Base-by-base conservation (phyloP, 2,329 filamentous ascomycete genomes). In the Cytospora leucostoma region DNA sequence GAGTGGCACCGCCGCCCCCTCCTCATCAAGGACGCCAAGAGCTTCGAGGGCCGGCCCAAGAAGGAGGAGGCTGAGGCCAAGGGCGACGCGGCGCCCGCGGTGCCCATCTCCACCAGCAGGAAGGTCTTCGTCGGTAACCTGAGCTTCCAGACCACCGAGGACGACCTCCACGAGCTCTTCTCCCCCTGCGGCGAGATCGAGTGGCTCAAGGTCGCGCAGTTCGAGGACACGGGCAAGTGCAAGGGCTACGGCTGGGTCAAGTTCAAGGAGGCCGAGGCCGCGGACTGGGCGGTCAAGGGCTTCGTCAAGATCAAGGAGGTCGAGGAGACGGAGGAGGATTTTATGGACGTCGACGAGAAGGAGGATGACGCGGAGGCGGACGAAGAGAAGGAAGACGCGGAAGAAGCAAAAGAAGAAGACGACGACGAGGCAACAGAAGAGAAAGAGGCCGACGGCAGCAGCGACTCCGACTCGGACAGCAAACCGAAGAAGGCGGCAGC, bases 221-320 rank as follows among this genome's bases (percentile, higher is more conserved):
- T 99, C 73, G 92, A 98, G 76, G 96, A 99, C 75, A 89, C 89
- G 21, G 95, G 95, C 51, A 99, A 98, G 79, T 99, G 95, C 81
- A 98, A 98, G 79, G 96, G 95, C 19, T 99, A 90, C 77, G 95
- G 89, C 7, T 99, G 95, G 93, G 87, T 99, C 66, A 91, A 91
- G 66, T 99, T 98, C 76, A 88, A 89, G 73, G 88, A 93, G 57
- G 73, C 93, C 12, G 87, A 91, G 62, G 85, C 89, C 0, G 92
- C 92, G 0, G 85, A 88, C 56, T 84, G 84, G 71, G 91, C 91
- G 4, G 92, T 96, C 68, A 88, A 88, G 73, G 94, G 94, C 0
- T 97, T 90, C 70, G 83, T 92, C 65, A 86, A 87, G 77, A 83
- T 93, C 71, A 84, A 84, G 72, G 84, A 89, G 73, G 82, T 85